Conservation (phyloP, 805 yeast species). For the Spathaspora sp. region DNA sequence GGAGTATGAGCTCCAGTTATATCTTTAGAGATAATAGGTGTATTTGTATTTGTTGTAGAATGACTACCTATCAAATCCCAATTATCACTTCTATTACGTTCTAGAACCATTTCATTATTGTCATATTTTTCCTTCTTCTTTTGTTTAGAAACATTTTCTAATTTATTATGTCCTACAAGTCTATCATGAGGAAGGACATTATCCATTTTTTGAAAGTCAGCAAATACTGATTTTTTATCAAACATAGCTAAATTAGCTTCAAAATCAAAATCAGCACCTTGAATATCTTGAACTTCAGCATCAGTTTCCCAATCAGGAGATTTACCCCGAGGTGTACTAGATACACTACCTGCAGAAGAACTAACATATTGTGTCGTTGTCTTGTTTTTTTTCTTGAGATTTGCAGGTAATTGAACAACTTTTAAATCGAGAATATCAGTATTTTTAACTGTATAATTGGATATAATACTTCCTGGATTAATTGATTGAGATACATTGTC, state of each 20-base stretch:
- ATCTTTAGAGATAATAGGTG: constrained; percentile 12
- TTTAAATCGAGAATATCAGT: constrained; percentile 48
- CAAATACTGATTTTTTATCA: constrained; percentile 76
- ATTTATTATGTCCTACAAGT: constrained; percentile 71
- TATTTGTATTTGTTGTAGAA: constrained; percentile 3
- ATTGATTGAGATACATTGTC: constrained; percentile 17
- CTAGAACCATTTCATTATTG: constrained; percentile 72
- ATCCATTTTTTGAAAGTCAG: constrained; percentile 67
- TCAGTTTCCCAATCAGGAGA: constrained; percentile 45
- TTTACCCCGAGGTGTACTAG: constrained; percentile 1
- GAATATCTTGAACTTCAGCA: constrained; percentile 41
- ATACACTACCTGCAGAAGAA: constrained; percentile 8
- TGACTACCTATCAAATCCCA: constrained; percentile 48
- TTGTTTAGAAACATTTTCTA: constrained; percentile 21
- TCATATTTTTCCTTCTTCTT: constrained; percentile 50
- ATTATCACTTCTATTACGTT: constrained; percentile 36
- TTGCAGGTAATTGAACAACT: constrained; percentile 52
- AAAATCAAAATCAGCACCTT: constrained; percentile 73
- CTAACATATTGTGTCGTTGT: neutral
- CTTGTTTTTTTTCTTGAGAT: constrained; percentile 6
- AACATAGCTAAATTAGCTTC: constrained; percentile 76
- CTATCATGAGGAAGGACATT: constrained; percentile 55
- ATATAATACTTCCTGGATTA: constrained; percentile 8
- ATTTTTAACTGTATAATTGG: constrained; percentile 24
- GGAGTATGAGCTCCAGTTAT: constrained; percentile 5